Evolutionary conservation across 1,139 yeast species (phyloP), one percentile per base, ranked within the genome.

Genomic region (Kodamaea derodonti): DNA sequence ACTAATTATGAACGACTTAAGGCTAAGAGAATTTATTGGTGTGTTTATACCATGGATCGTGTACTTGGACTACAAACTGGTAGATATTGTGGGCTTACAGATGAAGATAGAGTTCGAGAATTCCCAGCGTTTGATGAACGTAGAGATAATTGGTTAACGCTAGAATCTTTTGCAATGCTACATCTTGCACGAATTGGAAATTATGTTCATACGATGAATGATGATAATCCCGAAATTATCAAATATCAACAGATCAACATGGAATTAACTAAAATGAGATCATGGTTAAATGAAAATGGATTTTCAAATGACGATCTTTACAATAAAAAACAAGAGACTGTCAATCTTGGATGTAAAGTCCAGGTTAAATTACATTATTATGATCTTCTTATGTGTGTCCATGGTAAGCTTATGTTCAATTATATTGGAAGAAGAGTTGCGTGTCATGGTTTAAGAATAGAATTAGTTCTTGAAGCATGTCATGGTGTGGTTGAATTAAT

Each of bases 11-110:
- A 78, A 40, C 51, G 52, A 17, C 47, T 68, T 16, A 79, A 78
- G 50, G 71, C 77, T 0, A 64, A 63, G 40, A 59, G 83, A 30
- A 66, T 78, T 1, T 80, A 76, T 49, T 79, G 83, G 81, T 49
- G 72, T 18, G 74, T 73, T 4, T 80, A 69, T 47, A 65, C 75
- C 1, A 58, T 77, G 60, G 87, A 80, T 45, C 59, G 80, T 36
- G 43, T 76, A 14, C 53, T 76, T 38, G 76, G 78, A 3, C 54
- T 78, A 26, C 84, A 78, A 45, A 63, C 68, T 25, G 85, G 86
- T 2, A 56, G 79, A 34, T 57, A 61, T 31, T 63, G 67, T 41
- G 69, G 69, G 2, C 48, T 78, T 14, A 46, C 60, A 11, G 69
- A 67, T 23, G 45, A 44, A 15, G 78, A 73, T 31, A 47, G 58